Percentiles rank a stretch among this genome's conserved stretches.
These are phyloP conservation scores for Apiospora malaysiana DNA, from an alignment of 2,329 filamentous ascomycete genomes.

Conservation along the genomic window DNA sequence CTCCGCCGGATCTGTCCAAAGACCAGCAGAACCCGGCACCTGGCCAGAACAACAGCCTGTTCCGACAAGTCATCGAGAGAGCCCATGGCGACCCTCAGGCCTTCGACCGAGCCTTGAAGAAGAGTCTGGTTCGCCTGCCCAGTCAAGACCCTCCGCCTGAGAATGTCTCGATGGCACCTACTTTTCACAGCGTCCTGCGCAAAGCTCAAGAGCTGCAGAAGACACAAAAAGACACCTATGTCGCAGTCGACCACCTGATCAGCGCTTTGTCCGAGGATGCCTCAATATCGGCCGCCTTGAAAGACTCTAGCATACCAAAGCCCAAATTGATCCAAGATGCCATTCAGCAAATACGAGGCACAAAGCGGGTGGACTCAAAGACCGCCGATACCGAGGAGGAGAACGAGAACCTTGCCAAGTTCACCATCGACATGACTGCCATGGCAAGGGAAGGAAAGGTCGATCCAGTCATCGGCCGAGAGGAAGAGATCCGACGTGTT, in stretches of 20 bases:
- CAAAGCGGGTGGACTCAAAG: slow-evolving; percentile 92
- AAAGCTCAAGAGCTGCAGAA: slow-evolving; percentile 90
- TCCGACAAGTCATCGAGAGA: slow-evolving; percentile 92
- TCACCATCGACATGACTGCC: slow-evolving; percentile 97
- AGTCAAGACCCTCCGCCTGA: slow-evolving; percentile 96
- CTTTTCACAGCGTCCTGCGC: slow-evolving; percentile 81
- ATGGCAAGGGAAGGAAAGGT: slow-evolving; percentile 98
- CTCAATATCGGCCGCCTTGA: slow-evolving; percentile 74
- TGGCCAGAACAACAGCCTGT: slow-evolving; percentile 72
- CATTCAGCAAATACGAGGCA: slow-evolving; percentile 90
- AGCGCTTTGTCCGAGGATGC: slow-evolving; percentile 81
- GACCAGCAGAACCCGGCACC: slow-evolving; percentile 81
- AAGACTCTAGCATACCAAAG: slow-evolving; percentile 90
- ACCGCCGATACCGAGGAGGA: slow-evolving; percentile 92
- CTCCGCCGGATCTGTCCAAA: slow-evolving; percentile 76
- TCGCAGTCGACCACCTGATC: slow-evolving; percentile 95
- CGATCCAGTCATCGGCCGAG: slow-evolving; percentile 94
- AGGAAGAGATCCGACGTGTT: slow-evolving; percentile 93
- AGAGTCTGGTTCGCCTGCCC: slow-evolving; percentile 85
- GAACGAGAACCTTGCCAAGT: slow-evolving; percentile 95
- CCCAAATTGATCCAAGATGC: slow-evolving; percentile 88
- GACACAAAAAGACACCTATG: slow-evolving; percentile 95
- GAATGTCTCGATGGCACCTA: slow-evolving; percentile 79
- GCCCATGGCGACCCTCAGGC: slow-evolving; percentile 91
- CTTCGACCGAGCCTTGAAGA: slow-evolving; percentile 90